phyloP scores from a whole-genome alignment of 805 yeast species.

The Komagataella populi region DNA sequence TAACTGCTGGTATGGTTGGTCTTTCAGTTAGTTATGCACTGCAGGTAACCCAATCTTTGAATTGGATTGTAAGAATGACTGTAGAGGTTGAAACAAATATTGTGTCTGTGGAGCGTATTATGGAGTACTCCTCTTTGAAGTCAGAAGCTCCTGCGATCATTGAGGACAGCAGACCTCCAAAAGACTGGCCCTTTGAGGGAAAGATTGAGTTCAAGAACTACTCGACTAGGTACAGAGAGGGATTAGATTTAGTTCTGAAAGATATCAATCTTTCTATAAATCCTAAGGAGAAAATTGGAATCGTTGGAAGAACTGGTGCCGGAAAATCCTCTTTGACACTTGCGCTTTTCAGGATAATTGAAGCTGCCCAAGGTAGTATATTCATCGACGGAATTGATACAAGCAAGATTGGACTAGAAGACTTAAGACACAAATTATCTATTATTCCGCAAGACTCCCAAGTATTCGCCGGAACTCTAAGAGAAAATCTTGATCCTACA shows the following conservation, averaged over 20 bases:
- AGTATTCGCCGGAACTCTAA: conserved; percentile 73
- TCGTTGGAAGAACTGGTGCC: conserved; percentile 96
- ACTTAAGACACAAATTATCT: conserved; percentile 62
- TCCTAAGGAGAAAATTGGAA: conserved; percentile 79
- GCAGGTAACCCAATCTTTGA: conserved; percentile 84
- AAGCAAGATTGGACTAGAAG: conserved; percentile 56
- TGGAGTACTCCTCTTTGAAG: conserved; percentile 34
- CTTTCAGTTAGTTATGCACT: conserved; percentile 86
- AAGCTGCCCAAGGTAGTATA: conserved; percentile 59
- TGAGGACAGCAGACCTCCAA: conserved; percentile 41
- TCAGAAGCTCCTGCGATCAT: conserved; percentile 68
- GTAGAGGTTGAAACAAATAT: conserved; percentile 97
- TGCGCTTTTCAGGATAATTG: conserved; percentile 78
- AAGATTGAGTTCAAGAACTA: conserved; percentile 54
- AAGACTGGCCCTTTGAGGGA: conserved; percentile 65
- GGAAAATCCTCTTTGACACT: conserved; percentile 82
- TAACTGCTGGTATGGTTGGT: conserved; percentile 90
- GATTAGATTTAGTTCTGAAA: conserved; percentile 67
- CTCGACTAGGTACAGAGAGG: conserved; percentile 75
- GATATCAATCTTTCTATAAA: conserved; percentile 49
- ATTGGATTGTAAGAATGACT: conserved; percentile 98
- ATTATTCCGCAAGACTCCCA: conserved; percentile 94
- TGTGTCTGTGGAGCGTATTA: conserved; percentile 63
- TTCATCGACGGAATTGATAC: conserved; percentile 61
- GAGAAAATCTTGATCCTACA: conserved; percentile 83